Base-by-base conservation (phyloP, 1,139 yeast species). In the Debaryomyces coudertii region DNA sequence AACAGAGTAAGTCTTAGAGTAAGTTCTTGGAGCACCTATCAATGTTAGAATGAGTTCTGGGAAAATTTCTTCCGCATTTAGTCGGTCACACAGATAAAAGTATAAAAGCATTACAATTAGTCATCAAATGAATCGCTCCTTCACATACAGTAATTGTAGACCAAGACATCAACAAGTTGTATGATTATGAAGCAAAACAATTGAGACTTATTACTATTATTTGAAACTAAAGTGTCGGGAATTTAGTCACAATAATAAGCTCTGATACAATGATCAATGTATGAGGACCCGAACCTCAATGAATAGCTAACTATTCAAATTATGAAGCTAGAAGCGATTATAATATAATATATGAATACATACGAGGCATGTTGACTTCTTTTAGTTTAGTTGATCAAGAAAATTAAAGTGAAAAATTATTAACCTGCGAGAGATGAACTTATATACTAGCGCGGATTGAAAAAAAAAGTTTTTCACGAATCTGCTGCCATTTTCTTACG, bases 1-100 rank as follows among this genome's bases (percentile, higher is more conserved):
- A 76, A 92, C 96, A 71, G 97, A 80, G 90, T 89, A 92, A 71
- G 99, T 93, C 92, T 93, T 93, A 68, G 98, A 92, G 89, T 90
- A 87, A 75, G 96, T 89, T 85, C 96, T 88, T 82, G 99, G 98
- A 67, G 95, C 95, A 82, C 93, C 93, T 86, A 57, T 39, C 22
- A 43, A 25, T 53, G 75, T 69, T 69, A 70, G 75, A 25, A 44
- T 28, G 33, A 20, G 20, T 40, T 14, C 29, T 30, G 14, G 22
- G 28, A 15, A 23, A 12, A 7, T 24, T 16, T 5, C 31, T 18
- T 25, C 33, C 15, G 8, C 11, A 20, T 28, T 20, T 12, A n/a
- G 16, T 18, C 16, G 18, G 40, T 16, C 34, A 28, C 23, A 27
- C 34, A 38, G 16, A 29, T 18, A 29, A 28, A 36, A 18, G 23